These are phyloP conservation scores for Diversispora epigaea DNA, from an alignment of 192 early-diverging fungal species.

Conservation along the genomic window DNA sequence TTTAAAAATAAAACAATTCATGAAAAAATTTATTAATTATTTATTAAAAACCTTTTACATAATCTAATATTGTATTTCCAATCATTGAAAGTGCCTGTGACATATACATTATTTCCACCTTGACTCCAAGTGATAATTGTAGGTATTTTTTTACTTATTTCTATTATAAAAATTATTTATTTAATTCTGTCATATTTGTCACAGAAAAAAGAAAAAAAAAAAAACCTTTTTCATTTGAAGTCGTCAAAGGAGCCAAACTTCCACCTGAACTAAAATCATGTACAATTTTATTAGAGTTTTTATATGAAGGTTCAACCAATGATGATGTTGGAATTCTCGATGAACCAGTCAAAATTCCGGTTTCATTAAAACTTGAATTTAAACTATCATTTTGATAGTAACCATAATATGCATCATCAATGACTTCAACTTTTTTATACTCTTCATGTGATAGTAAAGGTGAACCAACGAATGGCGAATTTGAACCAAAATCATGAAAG, in stretches of 20 bases:
- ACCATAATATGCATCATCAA: constrained; percentile 16
- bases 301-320: constrained; percentile 14
- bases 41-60: constrained; percentile 52
- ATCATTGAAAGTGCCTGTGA: constrained; percentile 96
- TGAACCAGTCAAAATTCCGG: neutral
- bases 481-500: constrained; percentile 22
- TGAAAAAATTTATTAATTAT: constrained; percentile 35
- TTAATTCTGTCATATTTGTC: neutral
- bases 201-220: neutral
- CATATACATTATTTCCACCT: constrained; percentile 80
- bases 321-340: neutral
- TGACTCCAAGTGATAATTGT: constrained; percentile 89
- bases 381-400: constrained; percentile 16
- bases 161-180: neutral
- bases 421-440: constrained; percentile 22
- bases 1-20: neutral
- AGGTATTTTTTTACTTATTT: constrained; percentile 56
- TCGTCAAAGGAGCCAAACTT: constrained; percentile 9
- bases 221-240: constrained; percentile 8
- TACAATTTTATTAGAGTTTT: constrained; percentile 24
- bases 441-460: constrained; percentile 26
- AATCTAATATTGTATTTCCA: constrained; percentile 94
- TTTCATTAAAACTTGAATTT: constrained; percentile 28
- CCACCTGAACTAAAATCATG: constrained; percentile 22
- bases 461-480: constrained; percentile 24